Evolutionary conservation across 495 filamentous ascomycete species (phyloP).

Genomic region (Aspergillus taichungensis): DNA sequence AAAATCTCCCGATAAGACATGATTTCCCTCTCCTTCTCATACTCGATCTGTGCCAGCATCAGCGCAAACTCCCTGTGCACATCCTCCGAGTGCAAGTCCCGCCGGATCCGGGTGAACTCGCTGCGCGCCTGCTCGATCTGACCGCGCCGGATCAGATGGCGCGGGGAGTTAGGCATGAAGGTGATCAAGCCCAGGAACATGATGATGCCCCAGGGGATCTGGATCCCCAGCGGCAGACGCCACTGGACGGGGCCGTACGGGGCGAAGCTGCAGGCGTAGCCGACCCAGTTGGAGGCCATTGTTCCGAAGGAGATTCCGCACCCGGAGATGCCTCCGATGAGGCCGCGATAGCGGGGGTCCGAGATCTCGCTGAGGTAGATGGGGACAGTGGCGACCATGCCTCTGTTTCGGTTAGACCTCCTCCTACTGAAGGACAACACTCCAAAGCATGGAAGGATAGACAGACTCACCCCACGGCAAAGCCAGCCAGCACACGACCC

Average conservation of each 20-base stretch:
- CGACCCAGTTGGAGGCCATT: conserved; percentile 51
- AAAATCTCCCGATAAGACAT: conserved; percentile 45
- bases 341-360: conserved; percentile 40
- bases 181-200: conserved; percentile 47
- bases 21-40: conserved; percentile 49
- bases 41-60: conserved; percentile 52
- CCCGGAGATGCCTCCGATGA: conserved; percentile 52
- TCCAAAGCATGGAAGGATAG: background rate
- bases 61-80: conserved; percentile 44
- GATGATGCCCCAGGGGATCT: conserved; percentile 51
- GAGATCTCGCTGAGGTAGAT: conserved; percentile 54
- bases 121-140: conserved; percentile 40
- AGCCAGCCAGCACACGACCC: conserved; percentile 46
- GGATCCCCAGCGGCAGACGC: conserved; percentile 48
- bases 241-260: conserved; percentile 46
- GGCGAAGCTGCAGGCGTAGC: conserved; percentile 47
- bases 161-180: conserved; percentile 52
- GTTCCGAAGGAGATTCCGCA: conserved; percentile 51
- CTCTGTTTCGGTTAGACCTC: conserved; percentile 15
- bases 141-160: conserved; percentile 46
- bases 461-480: conserved; percentile 41
- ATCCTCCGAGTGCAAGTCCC: conserved; percentile 39
- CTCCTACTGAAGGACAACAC: background rate
- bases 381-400: conserved; percentile 47
- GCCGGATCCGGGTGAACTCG: conserved; percentile 42